Evolutionary conservation across 2,329 filamentous ascomycete species (phyloP).

Genomic region (Ceratocystiopsis brevicomis): DNA sequence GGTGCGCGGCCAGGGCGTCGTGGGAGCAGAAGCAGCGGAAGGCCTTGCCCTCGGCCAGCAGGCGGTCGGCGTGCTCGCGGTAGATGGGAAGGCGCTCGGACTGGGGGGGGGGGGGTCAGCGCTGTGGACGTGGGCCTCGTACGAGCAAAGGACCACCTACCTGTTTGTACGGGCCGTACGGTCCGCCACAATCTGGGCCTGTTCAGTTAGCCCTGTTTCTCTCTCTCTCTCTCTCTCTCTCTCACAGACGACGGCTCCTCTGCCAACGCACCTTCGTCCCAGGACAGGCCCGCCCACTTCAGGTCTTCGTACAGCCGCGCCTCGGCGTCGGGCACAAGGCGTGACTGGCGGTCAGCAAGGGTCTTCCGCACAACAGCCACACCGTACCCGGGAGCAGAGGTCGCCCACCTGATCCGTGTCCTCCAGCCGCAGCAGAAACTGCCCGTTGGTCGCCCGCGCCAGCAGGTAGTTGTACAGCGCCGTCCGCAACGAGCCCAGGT

Average conservation of each 20-base stretch:
- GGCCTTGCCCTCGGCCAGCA: slow-evolving; percentile 54
- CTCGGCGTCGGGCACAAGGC: slow-evolving; percentile 66
- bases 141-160: slow-evolving; percentile 23
- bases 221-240: too few relatives aligned
- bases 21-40: slow-evolving; percentile 87
- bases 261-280: slow-evolving; percentile 58
- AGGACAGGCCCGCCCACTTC: slow-evolving; percentile 71
- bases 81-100: slow-evolving; percentile 67
- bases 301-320: slow-evolving; percentile 59
- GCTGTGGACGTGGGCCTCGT: background rate
- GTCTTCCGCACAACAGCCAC: too few relatives aligned
- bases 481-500: slow-evolving; percentile 78
- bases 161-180: slow-evolving; percentile 72
- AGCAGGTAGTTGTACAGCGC: slow-evolving; percentile 90
- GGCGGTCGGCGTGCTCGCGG: slow-evolving; percentile 43
- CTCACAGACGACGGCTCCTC: too few relatives aligned
- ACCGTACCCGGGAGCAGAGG: too few relatives aligned
- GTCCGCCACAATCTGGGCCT: slow-evolving; percentile 66
- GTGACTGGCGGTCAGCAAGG: slow-evolving; percentile 36
- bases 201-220: background rate
- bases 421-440: slow-evolving; percentile 81
- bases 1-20: slow-evolving; percentile 49
- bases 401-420: slow-evolving; percentile 81
- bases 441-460: slow-evolving; percentile 70
- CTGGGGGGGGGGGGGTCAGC: slow-evolving; percentile 26